Evolutionary conservation across 192 early-diverging fungal genomes (phyloP).

Genomic region (Rhizoclosmatium globosum): DNA sequence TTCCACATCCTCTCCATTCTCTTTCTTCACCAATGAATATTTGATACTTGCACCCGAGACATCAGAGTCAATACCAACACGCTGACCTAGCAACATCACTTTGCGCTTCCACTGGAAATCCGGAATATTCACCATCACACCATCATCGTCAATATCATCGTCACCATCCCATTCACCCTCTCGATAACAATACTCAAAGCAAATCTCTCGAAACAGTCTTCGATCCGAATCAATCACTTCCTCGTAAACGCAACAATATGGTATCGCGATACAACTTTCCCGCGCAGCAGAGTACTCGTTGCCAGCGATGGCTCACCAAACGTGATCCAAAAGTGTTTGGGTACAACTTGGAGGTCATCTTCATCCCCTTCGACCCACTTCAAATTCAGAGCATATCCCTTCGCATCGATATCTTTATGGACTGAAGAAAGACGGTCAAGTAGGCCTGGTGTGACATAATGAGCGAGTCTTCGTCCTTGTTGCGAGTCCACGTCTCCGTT

Average conservation of each 20-base stretch:
- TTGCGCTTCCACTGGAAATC: constrained; percentile 32
- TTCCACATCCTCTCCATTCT: neutral
- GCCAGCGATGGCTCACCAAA: constrained; percentile 8
- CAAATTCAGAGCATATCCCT: neutral
- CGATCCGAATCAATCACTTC: neutral
- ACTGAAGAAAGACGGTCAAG: neutral
- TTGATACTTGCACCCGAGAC: neutral
- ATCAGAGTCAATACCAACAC: constrained; percentile 22
- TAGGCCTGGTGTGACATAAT: neutral
- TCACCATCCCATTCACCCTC: neutral
- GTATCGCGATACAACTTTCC: constrained; percentile 1
- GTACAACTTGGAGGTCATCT: neutral
- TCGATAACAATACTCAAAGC: constrained; percentile 27
- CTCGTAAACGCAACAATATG: constrained; percentile 25
- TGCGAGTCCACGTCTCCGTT: neutral
- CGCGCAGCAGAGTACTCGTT: constrained; percentile 9
- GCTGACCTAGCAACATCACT: constrained; percentile 24
- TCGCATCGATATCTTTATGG: neutral
- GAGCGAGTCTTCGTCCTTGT: neutral
- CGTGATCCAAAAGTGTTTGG: constrained; percentile 29
- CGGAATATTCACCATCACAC: constrained; percentile 9
- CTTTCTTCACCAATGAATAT: neutral
- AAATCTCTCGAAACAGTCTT: constrained; percentile 32
- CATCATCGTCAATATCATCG: neutral
- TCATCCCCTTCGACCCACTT: constrained; percentile 3